Base-by-base conservation (phyloP, 257 asterid species). In the Cordia subcordata region DNA sequence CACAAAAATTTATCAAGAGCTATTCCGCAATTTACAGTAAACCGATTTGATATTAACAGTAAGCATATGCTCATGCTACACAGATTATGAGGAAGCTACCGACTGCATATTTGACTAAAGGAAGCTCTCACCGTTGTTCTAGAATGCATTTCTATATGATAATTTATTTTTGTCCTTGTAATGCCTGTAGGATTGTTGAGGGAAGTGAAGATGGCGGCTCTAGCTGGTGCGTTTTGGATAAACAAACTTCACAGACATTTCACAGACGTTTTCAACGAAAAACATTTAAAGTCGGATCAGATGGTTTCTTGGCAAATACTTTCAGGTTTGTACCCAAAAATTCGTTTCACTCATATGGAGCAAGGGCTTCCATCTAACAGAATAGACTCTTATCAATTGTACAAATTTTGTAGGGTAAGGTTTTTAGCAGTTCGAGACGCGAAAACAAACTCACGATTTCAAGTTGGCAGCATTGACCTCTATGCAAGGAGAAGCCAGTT, bases 391-490 rank as follows among this genome's bases (percentile, higher is more conserved):
- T 14, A 16, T 50, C 52, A 60, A 39, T 38, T 40, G 57, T 47
- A 22, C 50, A 9, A 59, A 58, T 49, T n/a, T n/a, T 72, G 70
- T 90, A 91, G 98, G 84, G 68, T 91, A 49, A 77, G 90, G 73
- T 81, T 91, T 73, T 66, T 66, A 11, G 79, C 80, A 10, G 95
- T 87, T 58, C 78, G 88, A 64, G 95, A 82, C 76, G 75, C 39
- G 23, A 80, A 79, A 63, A 79, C 87, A 68, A 87, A 67, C 55
- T 75, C 96, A 15, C 80, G 91, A 72, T 84, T 91, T 75, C 98
- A 91, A 77, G 69, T 91, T 27, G 98, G 98, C 53, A 91, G 94
- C 79, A 87, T 91, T 58, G 98, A 87, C 65, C 80, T 90, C 61
- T 90, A 80, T 54, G 71, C 84, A 32, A 69, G 54, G 50, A 62